Evolutionary conservation across 2,329 filamentous ascomycete genomes (phyloP), one percentile per base, ranked within the genome.

Genomic region (Colletotrichum salicis): DNA sequence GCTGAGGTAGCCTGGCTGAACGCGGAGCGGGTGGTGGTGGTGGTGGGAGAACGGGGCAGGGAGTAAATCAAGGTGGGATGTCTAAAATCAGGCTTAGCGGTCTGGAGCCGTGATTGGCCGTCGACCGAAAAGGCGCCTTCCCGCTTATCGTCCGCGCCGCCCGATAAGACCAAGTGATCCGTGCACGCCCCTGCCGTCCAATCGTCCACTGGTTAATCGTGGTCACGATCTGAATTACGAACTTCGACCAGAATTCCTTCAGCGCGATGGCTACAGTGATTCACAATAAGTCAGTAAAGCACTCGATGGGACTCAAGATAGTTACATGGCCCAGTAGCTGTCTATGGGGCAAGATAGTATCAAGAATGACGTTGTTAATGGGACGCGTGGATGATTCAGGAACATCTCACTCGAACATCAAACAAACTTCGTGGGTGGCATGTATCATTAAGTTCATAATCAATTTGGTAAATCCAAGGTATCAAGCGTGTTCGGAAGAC

Each of bases 1-100:
- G 69, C 64, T 72, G 71, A 67, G 72, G 68, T 60, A 62, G 58
- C 54, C 35, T 31, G 64, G 58, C 64, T 71, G 48, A 54, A 56
- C 59, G 57, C 57, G 64, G 72, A 67, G 57, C 59, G 48, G 48
- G 64, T 51, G 45, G n/a, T 35, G 45, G 41, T 51, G 29, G 64
- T 62, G 41, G 52, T 63, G 52, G 54, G 37, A 58, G 54, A 69
- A 73, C 8, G 67, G 60, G 67, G 58, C 51, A 72, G 70, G 58
- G 67, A 64, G 72, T 74, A 72, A 74, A 70, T 74, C 65, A 64
- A 73, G 73, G 73, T 74, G 73, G 73, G 73, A 74, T 74, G 73
- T 72, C 65, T 48, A 74, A 74, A 74, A 74, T 74, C 72, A 73
- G 73, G 72, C 73, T 66, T 72, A 55, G 58, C 48, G 31, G 71